Base-by-base conservation (phyloP, 2,329 filamentous ascomycete species). In the Talaromyces pinophilus region DNA sequence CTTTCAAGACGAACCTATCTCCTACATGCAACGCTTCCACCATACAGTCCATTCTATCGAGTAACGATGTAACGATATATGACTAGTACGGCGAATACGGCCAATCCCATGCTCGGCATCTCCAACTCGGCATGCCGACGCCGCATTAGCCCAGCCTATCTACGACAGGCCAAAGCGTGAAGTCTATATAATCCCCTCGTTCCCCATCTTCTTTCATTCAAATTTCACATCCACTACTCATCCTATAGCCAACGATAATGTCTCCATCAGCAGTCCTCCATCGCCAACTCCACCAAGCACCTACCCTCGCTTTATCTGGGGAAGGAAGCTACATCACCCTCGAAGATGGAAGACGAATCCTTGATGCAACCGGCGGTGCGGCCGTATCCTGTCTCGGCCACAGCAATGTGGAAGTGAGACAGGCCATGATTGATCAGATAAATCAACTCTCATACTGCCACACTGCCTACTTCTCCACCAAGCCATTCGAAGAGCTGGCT, bases 321-420 rank as follows among this genome's bases (percentile, higher is more conserved):
- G 75, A 81, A 64, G 85, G 84, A 11, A 81, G 82, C 69, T 84
- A 83, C 67, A 76, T 88, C n/a, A 76, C 80, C 40, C 78, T 87
- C 1, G 79, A 80, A 70, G 82, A 83, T 72, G 88, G 88, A 1
- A 82, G 84, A 28, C 81, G 79, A 40, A 84, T 95, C 52, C 84
- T 93, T 15, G 92, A 95, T 75, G 89, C 87, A 1, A 90, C 88
- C 22, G 86, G 89, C 33, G 92, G 92, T 22, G 89, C 91, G 2
- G 90, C 89, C 25, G 90, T 93, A 3, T 83, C 87, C 10, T 89
- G 88, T 72, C 80, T 94, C 6, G 91, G 91, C 4, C 87, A 92
- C 71, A 86, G 85, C 38, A 84, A 88, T 60, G 71, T 80, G 50
- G 81, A 88, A 59, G 86, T 93, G 13, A 81, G 81, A 13, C 79